phyloP scores from a whole-genome alignment of 371 early-diverging fungal species.

The Mortierella sp. region DNA sequence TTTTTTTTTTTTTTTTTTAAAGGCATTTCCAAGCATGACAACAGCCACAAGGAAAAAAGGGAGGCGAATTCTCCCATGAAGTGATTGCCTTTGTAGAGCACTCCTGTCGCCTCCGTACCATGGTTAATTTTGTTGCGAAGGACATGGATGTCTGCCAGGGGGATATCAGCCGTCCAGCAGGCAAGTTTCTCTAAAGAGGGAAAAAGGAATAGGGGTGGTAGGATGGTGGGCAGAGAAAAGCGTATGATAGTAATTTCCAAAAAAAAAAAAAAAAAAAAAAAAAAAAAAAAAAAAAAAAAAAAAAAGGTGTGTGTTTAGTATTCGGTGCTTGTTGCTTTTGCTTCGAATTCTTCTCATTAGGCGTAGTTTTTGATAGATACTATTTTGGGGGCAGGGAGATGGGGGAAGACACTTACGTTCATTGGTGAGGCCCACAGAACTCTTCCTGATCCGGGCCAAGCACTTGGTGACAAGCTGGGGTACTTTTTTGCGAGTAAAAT shows the following conservation, averaged over 20 bases:
- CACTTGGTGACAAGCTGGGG: conserved; percentile 68
- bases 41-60: neutral
- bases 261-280: too few species aligned
- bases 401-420: conserved; percentile 52
- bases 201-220: neutral
- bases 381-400: too few species aligned
- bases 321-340: neutral
- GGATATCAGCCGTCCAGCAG: conserved; percentile 71
- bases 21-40: too few species aligned
- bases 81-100: too few species aligned
- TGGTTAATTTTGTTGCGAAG: conserved; percentile 71
- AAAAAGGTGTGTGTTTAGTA: neutral
- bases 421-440: conserved; percentile 41
- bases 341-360: neutral
- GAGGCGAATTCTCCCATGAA: too few species aligned
- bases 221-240: too few species aligned
- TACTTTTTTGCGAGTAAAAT: conserved; percentile 63
- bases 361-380: too few species aligned
- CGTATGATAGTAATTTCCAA: too few species aligned
- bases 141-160: conserved; percentile 70
- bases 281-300: neutral
- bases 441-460: conserved; percentile 62
- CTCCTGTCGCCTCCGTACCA: conserved; percentile 24
- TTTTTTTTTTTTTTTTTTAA: too few species aligned
- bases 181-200: conserved; percentile 43